Evolutionary conservation across 2,329 filamentous ascomycete genomes (phyloP).

Genomic region (Penicillium nordicum): DNA sequence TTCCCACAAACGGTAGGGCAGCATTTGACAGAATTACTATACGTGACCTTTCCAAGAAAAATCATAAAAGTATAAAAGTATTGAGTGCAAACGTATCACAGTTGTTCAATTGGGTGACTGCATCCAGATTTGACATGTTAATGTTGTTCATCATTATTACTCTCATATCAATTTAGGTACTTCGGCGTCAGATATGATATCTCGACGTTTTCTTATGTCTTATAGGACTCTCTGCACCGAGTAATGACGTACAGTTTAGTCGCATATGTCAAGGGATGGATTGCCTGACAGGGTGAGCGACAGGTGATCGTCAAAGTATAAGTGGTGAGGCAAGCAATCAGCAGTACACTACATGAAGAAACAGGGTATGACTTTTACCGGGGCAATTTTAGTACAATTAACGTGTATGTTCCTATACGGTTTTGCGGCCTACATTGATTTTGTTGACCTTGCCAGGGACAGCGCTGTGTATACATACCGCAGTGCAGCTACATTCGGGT

Average conservation of each 20-base stretch:
- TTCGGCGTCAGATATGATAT: not conserved
- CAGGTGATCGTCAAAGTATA: constrained; percentile 10
- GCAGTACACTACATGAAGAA: not conserved
- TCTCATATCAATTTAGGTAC: not conserved
- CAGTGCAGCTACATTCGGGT: not conserved
- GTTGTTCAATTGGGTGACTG: not conserved
- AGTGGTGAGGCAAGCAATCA: constrained; percentile 1
- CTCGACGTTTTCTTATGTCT: not conserved
- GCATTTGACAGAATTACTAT: not conserved
- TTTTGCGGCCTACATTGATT: not conserved
- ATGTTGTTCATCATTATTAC: not conserved
- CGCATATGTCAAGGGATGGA: not conserved
- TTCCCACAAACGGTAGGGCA: not conserved
- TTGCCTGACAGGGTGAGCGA: not conserved
- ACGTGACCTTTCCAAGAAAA: not conserved
- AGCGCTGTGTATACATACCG: no score
- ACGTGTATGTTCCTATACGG: not conserved
- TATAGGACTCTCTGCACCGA: not conserved
- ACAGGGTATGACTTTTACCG: constrained; percentile 14
- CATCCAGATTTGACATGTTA: not conserved
- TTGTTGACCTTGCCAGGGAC: no score
- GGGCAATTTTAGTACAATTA: not conserved
- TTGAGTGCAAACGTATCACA: not conserved
- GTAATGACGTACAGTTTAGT: not conserved
- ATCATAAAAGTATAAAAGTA: not conserved